phyloP scores from a whole-genome alignment of 768 basidiomycete species.

The Asterophora lycoperdoides region DNA sequence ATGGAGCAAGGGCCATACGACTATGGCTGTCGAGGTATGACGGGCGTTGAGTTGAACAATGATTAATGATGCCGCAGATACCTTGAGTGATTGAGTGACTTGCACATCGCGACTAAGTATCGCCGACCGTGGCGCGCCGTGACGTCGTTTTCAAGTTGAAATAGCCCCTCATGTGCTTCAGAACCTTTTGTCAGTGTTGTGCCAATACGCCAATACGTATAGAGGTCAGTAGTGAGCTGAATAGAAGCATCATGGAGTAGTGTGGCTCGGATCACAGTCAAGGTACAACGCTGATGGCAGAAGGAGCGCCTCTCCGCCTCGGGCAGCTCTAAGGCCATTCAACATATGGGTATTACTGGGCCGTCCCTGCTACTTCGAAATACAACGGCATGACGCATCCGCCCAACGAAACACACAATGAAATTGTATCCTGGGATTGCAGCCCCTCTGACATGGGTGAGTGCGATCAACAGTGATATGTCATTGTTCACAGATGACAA shows the following conservation, averaged over 20 bases:
- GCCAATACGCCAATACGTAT: no score
- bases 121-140: not conserved
- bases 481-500: constrained; percentile 6
- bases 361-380: not conserved
- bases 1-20: not conserved
- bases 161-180: no score
- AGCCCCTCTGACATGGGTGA: not conserved
- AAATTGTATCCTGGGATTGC: constrained; percentile 7
- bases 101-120: not conserved
- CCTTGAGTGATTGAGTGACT: not conserved
- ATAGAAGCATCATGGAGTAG: not conserved
- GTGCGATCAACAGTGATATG: constrained; percentile 8
- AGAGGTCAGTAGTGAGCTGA: not conserved
- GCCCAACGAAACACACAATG: not conserved
- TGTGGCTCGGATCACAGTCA: constrained; percentile 1
- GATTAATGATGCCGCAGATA: not conserved
- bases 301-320: no score
- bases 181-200: no score
- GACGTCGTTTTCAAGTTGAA: not conserved
- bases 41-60: not conserved
- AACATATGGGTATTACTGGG: not conserved
- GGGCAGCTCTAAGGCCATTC: constrained; percentile 7
- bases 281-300: constrained; percentile 6
- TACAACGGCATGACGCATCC: not conserved
- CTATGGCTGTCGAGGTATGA: not conserved